Base-by-base conservation (phyloP, 2,329 filamentous ascomycete genomes). In the Cladorrhinum sp. region DNA sequence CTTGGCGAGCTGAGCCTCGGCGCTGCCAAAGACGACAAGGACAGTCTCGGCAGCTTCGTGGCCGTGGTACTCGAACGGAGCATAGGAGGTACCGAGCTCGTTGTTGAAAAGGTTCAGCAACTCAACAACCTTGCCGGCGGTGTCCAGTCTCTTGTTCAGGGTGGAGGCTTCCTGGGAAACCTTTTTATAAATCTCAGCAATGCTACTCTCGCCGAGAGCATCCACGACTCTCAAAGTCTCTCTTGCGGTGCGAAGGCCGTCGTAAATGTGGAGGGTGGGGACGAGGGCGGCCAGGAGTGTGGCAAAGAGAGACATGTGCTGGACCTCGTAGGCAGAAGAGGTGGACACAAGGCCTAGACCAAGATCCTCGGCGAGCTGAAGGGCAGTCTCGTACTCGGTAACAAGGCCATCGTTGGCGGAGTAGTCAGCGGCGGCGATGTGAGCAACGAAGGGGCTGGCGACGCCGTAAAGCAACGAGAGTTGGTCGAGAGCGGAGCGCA, bases 391-490 rank as follows among this genome's bases (percentile, higher is more conserved):
- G 76, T 99, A 99, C 75, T 98, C 93, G 62, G 92, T 86, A 48
- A 96, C 89, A 28, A 99, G 82, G 7, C 89, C 90, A 48, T 86
- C 81, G 59, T 76, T 75, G 61, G 82, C 77, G 7, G 85, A 83
- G 71, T 97, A 97, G 76, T 98, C 94, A 62, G 91, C 88, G 20
- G 95, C 95, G 20, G 95, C 92, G 60, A 99, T 82, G 73, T 99
- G 95, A 5, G 91, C 92, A 39, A 96, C 92, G 63, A 98, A 91
- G 3, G 95, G 95, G 76, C 91, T 97, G 51, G 93, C 91, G 56
- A 97, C 89, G 60, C 90, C 88, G 76, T 98, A 97, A 50, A 98
- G 85, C 51, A 97, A 84, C 51, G 92, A 90, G 36, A 99, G 85
- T 79, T 98, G 93, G 74, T 98, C 94, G 54, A 99, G 82, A 26